Evolutionary conservation across 192 early-diverging fungal species (phyloP).

Genomic region (Backusella parvicylindrica): DNA sequence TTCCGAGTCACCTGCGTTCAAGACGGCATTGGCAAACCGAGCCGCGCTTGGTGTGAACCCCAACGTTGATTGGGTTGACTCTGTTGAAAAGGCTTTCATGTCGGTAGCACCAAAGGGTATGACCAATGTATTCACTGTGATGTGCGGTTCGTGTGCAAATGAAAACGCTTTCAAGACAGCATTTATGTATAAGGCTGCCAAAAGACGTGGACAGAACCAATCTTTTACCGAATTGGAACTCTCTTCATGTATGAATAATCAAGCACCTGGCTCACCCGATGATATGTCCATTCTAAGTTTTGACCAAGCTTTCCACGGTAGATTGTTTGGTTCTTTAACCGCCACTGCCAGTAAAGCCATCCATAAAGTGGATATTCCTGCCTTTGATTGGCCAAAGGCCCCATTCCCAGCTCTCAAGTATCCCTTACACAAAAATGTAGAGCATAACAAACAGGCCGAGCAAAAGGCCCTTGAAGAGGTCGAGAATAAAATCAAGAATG

Average conservation of each 20-base stretch:
- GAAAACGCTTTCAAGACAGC: slow-evolving; percentile 75
- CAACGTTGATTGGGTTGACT: slow-evolving; percentile 55
- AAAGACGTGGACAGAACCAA: slow-evolving; percentile 40
- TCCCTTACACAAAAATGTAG: slow-evolving; percentile 54
- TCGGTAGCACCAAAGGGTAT: slow-evolving; percentile 61
- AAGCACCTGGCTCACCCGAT: slow-evolving; percentile 55
- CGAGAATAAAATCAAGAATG: slow-evolving; percentile 45
- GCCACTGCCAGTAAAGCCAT: slow-evolving; percentile 66
- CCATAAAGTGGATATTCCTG: slow-evolving; percentile 74
- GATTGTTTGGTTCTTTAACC: slow-evolving; percentile 66
- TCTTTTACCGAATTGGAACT: slow-evolving; percentile 42
- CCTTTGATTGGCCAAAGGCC: slow-evolving; percentile 63
- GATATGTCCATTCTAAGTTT: slow-evolving; percentile 68
- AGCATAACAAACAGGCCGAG: slow-evolving; percentile 60
- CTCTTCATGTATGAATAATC: slow-evolving; percentile 59
- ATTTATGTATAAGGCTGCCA: slow-evolving; percentile 59
- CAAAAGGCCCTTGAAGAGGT: slow-evolving; percentile 48
- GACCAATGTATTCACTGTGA: slow-evolving; percentile 67
- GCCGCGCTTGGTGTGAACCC: slow-evolving; percentile 68
- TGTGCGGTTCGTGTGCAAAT: slow-evolving; percentile 74
- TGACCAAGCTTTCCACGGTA: slow-evolving; percentile 60
- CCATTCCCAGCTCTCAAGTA: slow-evolving; percentile 67
- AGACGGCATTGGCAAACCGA: slow-evolving; percentile 59
- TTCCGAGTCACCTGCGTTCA: slow-evolving; percentile 52
- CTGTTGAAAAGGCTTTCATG: slow-evolving; percentile 62